Percentiles rank a stretch among this genome's conserved stretches.
These are phyloP conservation scores for Amanita subjunquillea DNA, from an alignment of 768 basidiomycete genomes.

Conservation along the genomic window DNA sequence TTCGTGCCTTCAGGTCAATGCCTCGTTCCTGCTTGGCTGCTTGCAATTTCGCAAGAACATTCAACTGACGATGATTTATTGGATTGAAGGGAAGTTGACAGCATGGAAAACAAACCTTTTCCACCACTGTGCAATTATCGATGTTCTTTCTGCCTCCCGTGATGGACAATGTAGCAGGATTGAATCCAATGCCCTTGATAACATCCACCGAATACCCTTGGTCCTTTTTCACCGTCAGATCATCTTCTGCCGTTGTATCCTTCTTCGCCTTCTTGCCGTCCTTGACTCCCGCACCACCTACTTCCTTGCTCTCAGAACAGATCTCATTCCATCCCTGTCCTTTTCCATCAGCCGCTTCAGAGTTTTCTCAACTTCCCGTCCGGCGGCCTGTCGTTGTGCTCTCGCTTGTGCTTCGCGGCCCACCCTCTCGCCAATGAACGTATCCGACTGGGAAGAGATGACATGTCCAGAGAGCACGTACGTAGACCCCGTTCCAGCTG, in stretches of 20 bases:
- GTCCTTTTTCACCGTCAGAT: conserved; percentile 8
- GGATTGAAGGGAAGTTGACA: background rate
- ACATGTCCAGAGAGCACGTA: conserved; percentile 80
- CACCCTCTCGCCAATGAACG: conserved; percentile 59
- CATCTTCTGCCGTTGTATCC: conserved; percentile 10
- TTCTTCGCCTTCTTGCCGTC: conserved; percentile 10
- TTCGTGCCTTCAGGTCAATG: conserved; percentile 50
- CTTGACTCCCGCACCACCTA: conserved; percentile 13
- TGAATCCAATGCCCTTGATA: conserved; percentile 70
- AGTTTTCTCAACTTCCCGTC: conserved; percentile 48
- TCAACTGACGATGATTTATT: conserved; percentile 29
- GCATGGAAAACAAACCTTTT: conserved; percentile 38
- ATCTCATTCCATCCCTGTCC: conserved; percentile 61
- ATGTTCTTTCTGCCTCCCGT: conserved; percentile 19
- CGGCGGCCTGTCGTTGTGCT: conserved; percentile 50
- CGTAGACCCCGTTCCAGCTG: conserved; percentile 33
- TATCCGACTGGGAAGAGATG: conserved; percentile 27
- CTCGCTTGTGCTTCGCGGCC: conserved; percentile 76
- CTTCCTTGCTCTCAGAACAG: conserved; percentile 53
- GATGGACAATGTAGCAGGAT: conserved; percentile 54
- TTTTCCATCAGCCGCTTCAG: conserved; percentile 50
- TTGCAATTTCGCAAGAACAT: conserved; percentile 43
- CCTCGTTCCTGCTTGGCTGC: conserved; percentile 30
- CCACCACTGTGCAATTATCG: conserved; percentile 27
- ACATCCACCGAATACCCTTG: conserved; percentile 47